Evolutionary conservation across 768 basidiomycete genomes (phyloP).

Genomic region (Pisolithus marmoratus): DNA sequence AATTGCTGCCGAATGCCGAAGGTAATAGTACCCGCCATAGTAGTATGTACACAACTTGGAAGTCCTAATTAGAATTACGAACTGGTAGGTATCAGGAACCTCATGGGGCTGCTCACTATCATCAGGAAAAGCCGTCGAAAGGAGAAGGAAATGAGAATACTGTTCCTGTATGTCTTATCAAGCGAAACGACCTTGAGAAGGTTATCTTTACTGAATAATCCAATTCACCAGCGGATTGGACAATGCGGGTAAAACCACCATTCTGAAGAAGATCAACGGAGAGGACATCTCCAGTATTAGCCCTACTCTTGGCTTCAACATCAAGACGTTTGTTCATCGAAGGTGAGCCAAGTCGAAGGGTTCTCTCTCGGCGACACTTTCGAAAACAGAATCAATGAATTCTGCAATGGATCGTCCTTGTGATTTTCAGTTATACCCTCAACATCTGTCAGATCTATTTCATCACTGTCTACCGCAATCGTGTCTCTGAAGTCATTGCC

Average conservation of each 20-base stretch:
- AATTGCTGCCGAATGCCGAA: neutral
- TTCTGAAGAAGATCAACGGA: constrained; percentile 88
- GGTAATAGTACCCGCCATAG: neutral
- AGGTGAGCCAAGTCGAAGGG: constrained; percentile 49
- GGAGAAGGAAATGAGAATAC: constrained; percentile 92
- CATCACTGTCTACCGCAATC: neutral
- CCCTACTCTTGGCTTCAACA: constrained; percentile 97
- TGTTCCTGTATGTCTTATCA: constrained; percentile 68
- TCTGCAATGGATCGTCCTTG: constrained; percentile 18
- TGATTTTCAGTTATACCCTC: constrained; percentile 34
- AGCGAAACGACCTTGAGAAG: neutral
- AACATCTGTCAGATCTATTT: constrained; percentile 34
- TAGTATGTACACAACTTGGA: too few relatives aligned
- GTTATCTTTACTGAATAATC: neutral
- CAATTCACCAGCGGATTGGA: constrained; percentile 73
- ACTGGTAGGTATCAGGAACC: neutral
- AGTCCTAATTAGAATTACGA: too few relatives aligned
- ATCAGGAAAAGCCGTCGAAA: constrained; percentile 95
- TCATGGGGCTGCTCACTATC: constrained; percentile 93
- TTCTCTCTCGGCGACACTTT: constrained; percentile 13
- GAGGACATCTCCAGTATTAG: constrained; percentile 86
- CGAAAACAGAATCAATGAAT: constrained; percentile 15
- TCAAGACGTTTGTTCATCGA: constrained; percentile 91
- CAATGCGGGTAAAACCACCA: constrained; percentile 98
- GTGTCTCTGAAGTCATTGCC: constrained; percentile 43